phyloP scores from a whole-genome alignment of 140 eudicot genomes.

The Bidens hawaiensis region DNA sequence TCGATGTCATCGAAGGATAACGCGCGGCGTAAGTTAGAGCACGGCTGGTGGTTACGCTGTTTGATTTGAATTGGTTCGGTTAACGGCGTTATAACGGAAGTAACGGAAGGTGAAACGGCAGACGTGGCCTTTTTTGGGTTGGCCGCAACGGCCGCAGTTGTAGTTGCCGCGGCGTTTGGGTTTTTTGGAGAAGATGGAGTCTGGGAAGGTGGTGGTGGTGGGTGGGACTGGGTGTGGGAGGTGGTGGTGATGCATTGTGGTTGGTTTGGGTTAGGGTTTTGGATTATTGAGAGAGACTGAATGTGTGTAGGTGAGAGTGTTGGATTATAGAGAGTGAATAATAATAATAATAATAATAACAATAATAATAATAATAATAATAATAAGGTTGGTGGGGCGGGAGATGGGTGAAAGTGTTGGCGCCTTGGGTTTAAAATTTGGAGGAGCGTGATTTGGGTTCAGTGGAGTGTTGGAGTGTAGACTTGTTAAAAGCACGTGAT shows the following conservation, averaged over 20 bases:
- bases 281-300: conserved; percentile 6
- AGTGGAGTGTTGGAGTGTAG: background rate
- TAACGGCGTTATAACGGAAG: too few relatives aligned
- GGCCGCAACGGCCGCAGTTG: conserved; percentile 92
- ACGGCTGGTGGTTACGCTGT: conserved; percentile 13
- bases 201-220: conserved; percentile 39
- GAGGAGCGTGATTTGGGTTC: conserved; percentile 26
- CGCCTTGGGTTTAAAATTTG: conserved; percentile 39
- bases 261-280: conserved; percentile 6
- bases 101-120: conserved; percentile 21
- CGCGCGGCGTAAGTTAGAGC: conserved; percentile 53
- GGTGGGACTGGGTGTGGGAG: conserved; percentile 73
- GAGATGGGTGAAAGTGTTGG: conserved; percentile 39
- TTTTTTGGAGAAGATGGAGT: conserved; percentile 33
- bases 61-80: background rate
- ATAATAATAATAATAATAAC: conserved; percentile 30
- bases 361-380: conserved; percentile 25
- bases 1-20: conserved; percentile 63
- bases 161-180: conserved; percentile 83
- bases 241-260: conserved; percentile 52
- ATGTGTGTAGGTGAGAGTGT: background rate
- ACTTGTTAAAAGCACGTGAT: background rate
- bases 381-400: conserved; percentile 42
- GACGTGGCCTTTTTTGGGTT: conserved; percentile 75
- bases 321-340: background rate